phyloP scores from a whole-genome alignment of 192 early-diverging fungal species.

The Umbelopsis vinacea region DNA sequence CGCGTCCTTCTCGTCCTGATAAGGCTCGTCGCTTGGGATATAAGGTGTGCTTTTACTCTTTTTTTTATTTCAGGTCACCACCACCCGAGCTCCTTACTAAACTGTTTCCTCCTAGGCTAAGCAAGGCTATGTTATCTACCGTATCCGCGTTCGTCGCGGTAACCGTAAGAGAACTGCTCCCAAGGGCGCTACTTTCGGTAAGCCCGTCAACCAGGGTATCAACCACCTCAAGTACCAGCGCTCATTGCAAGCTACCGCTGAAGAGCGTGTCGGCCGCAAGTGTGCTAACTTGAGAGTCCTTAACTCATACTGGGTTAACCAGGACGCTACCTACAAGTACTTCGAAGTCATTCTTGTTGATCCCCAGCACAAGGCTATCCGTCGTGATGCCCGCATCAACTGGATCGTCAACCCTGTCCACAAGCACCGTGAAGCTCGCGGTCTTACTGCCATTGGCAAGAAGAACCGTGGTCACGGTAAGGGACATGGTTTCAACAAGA shows the following conservation, averaged over 20 bases:
- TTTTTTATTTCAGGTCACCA: background rate
- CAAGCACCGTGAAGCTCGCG: constrained; percentile 98
- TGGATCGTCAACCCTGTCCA: constrained; percentile 97
- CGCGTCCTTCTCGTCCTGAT: constrained; percentile 96
- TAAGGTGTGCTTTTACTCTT: constrained; percentile 59
- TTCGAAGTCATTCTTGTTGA: constrained; percentile 99
- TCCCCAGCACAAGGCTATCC: constrained; percentile 96
- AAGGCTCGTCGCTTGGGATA: constrained; percentile 99
- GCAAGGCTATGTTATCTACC: constrained; percentile 99
- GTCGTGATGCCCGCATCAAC: constrained; percentile 98
- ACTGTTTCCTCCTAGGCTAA: constrained; percentile 69
- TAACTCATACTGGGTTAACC: constrained; percentile 99
- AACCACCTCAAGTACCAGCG: constrained; percentile 99
- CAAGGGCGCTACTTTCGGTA: constrained; percentile 98
- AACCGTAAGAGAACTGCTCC: constrained; percentile 95
- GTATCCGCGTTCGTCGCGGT: constrained; percentile 98
- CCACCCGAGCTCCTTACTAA: background rate
- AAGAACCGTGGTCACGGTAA: constrained; percentile 98
- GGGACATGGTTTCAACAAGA: constrained; percentile 97
- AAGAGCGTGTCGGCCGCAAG: constrained; percentile 96
- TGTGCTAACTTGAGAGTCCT: constrained; percentile 97
- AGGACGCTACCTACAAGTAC: constrained; percentile 99
- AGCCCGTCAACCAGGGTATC: constrained; percentile 97
- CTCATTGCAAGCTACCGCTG: constrained; percentile 89
- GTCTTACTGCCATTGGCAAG: constrained; percentile 94